Evolutionary conservation across 805 yeast species (phyloP), one percentile per base, ranked within the genome.

Genomic region (Suhomyces sp.): DNA sequence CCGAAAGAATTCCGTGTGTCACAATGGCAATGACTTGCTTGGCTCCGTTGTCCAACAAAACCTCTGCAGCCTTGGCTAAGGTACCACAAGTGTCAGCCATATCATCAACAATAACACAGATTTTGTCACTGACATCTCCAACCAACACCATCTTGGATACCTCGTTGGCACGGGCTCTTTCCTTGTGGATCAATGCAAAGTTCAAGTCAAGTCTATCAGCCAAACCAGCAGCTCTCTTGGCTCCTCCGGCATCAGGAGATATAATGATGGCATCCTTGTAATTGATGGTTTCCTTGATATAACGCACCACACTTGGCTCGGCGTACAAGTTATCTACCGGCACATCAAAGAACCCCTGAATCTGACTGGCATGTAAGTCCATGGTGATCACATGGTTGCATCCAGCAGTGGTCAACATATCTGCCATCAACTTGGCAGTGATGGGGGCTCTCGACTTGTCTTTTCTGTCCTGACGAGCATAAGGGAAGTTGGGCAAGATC

Each of bases 51-150:
- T 76, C 80, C 40, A 84, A 55, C 36, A 85, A 65, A 10, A 81
- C 77, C 44, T 85, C 91, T 15, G 88, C 86, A 24, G 93, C 93
- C 60, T 84, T 85, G 35, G 82, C 85, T 44, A 85, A 65, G 13
- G 95, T 85, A 43, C 93, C 95, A 65, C 95, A 85, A 14, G 95
- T 85, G 57, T 85, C 95, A 29, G 93, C 93, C 88, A 85, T 85
- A 59, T 85, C 95, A 63, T 85, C 95, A 28, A 85, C 86, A 48
- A 85, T 76, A 36, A 85, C 68, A 65, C 93, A 85, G 32, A 79
- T 70, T 59, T 84, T 84, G 41, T 76, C 81, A 3, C 80, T 65
- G 23, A 85, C 95, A 63, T 85, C 93, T 53, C 95, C 95, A 33
- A 85, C 95, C 34, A 85, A 68, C 15, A 83, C 90, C 95, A 85